phyloP scores from a whole-genome alignment of 257 asterid genomes.

The Lycium ferocissimum region DNA sequence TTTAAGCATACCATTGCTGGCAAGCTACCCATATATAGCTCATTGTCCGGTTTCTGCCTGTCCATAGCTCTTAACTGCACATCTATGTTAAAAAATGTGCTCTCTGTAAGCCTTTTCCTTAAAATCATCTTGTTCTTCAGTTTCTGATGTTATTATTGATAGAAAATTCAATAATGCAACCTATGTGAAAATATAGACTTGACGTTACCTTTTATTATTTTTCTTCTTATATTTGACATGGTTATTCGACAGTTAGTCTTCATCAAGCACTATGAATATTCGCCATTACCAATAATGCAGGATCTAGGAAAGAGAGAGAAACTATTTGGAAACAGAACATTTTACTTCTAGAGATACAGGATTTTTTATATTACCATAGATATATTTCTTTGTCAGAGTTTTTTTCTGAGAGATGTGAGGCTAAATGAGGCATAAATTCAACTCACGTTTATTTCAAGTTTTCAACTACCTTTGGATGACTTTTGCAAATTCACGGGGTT shows the following conservation, averaged over 20 bases:
- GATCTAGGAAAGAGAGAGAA: too few relatives aligned
- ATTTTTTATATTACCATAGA: background rate
- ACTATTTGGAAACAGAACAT: too few relatives aligned
- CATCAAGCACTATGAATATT: too few relatives aligned
- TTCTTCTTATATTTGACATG: too few relatives aligned
- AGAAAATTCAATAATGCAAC: background rate
- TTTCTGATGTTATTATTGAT: background rate
- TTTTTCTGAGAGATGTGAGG: background rate
- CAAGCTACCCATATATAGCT: conserved; percentile 81
- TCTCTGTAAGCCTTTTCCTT: conserved; percentile 58
- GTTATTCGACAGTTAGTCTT: too few relatives aligned
- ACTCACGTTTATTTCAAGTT: too few relatives aligned
- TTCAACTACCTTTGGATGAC: background rate
- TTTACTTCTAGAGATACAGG: too few relatives aligned
- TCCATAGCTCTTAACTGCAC: conserved; percentile 59
- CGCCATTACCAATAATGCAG: too few relatives aligned
- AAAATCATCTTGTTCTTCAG: background rate
- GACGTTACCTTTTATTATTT: too few relatives aligned
- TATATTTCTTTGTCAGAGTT: background rate
- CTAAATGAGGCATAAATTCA: background rate
- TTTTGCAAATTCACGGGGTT: too few relatives aligned
- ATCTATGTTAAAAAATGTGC: conserved; percentile 66
- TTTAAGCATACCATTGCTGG: conserved; percentile 67
- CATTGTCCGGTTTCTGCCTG: conserved; percentile 67
- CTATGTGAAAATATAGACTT: too few relatives aligned